A percentile compares a stretch with the other conserved stretches of the same genome.
Conservation (phyloP, 306 rosid species). For the Dalbergia cochinchinensis region DNA sequence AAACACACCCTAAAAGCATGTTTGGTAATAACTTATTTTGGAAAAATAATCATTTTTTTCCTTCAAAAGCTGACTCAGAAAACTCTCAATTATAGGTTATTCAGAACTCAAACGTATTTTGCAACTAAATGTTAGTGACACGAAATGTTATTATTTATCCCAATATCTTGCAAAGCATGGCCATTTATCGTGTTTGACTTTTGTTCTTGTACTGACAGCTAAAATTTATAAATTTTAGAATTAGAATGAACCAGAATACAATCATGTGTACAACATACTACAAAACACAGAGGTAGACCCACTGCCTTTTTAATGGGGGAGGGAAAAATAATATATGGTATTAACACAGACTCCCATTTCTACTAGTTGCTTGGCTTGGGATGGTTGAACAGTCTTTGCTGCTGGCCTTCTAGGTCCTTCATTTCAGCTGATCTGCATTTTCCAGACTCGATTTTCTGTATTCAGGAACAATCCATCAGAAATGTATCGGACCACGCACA, state of each 20-base stretch:
- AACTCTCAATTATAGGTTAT: too few species aligned
- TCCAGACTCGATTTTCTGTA: constrained; percentile 11
- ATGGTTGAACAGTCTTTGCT: constrained; percentile 13
- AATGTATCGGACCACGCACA: constrained; percentile 7
- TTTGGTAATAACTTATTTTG: too few species aligned
- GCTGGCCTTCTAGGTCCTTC: constrained; percentile 36
- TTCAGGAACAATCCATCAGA: constrained; percentile 14
- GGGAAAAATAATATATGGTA: constrained; percentile 33
- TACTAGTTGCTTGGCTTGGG: constrained; percentile 26
- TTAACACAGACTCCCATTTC: constrained; percentile 38
- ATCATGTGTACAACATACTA: constrained; percentile 36
- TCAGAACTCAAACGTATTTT: neutral
- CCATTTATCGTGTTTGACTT: neutral
- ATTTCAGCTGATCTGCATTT: constrained; percentile 27
- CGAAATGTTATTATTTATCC: neutral
- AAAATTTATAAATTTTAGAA: constrained; percentile 19
- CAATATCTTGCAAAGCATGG: constrained; percentile 1
- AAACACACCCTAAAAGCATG: too few species aligned
- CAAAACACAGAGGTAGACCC: neutral
- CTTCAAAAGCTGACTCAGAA: too few species aligned
- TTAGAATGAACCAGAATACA: constrained; percentile 32
- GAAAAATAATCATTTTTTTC: too few species aligned
- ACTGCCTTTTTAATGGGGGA: constrained; percentile 23
- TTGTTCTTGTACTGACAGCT: constrained; percentile 5
- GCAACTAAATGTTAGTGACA: too few species aligned